Evolutionary conservation across 208 protist species (phyloP), one percentile per base, ranked within the genome.

Genomic region (Leishmania amazonensis): DNA sequence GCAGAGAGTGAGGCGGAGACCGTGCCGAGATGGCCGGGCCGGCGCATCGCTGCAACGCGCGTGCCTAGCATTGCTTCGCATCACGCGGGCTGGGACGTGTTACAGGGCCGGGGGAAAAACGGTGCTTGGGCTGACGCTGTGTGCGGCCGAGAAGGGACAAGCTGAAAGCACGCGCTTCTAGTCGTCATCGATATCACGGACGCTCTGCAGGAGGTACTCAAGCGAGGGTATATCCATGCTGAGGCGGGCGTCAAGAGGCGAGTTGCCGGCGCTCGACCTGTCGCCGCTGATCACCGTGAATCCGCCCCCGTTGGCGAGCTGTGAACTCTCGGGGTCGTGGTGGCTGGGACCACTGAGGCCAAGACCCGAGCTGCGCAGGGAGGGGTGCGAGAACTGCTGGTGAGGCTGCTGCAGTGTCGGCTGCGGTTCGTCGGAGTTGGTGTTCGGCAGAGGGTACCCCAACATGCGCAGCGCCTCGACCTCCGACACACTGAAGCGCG

Each of bases 131-230:
- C 57, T 62, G 24, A 62, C 13, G 57, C 24, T 19, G n/a, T 67
- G n/a, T 38, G 28, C n/a, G n/a, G n/a, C n/a, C 0, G 3, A 13
- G 5, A 13, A 13, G 5, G 11, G 11, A 67, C 1, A 11, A 1
- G 7, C 7, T 62, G 24, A 2, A n/a, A 62, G 51, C 24, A 38
- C 4, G 21, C 3, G 5, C 24, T 45, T 80, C 42, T 90, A 83
- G 28, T 91, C 85, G 51, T 87, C 86, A 24, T 91, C 87, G 24
- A 94, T 84, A 45, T 92, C 87, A 24, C 91, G 91, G 28, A 96
- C 90, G 72, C 84, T 94, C 71, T 95, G 88, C 67, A 96, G 81
- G 1, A 96, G 80, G 70, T 92, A 87, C 70, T 92, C 83, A 35
- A 94, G 82, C 9, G 87, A 78, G 53, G 78, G 78, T 13, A 88